Conservation (phyloP, 208 protist genomes). For the Crithidia brevicula region DNA sequence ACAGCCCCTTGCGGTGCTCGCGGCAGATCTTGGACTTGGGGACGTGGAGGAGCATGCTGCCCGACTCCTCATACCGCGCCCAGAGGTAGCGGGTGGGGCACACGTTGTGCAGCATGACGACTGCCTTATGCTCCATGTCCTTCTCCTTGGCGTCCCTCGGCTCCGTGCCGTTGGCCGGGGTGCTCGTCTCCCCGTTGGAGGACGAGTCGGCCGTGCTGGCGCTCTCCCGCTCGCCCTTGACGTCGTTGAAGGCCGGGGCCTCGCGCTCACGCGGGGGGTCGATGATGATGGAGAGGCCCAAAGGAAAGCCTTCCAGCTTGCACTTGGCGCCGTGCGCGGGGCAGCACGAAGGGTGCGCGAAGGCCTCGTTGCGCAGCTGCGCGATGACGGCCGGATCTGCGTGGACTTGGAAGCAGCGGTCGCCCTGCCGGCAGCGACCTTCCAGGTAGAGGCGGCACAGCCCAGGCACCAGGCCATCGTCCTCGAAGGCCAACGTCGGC, state of each 20-base stretch:
- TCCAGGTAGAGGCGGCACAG: slow-evolving; percentile 84
- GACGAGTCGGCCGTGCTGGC: slow-evolving; percentile 18
- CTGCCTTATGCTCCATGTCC: slow-evolving; percentile 19
- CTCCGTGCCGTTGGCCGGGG: slow-evolving; percentile 1
- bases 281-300: slow-evolving; percentile 74
- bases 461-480: slow-evolving; percentile 80
- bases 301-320: slow-evolving; percentile 67
- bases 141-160: slow-evolving; percentile 10
- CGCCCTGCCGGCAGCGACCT: slow-evolving; percentile 72
- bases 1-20: slow-evolving; percentile 78
- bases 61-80: slow-evolving; percentile 58
- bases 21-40: slow-evolving; percentile 69
- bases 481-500: slow-evolving; percentile 74
- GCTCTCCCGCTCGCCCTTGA: slow-evolving; percentile 20
- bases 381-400: slow-evolving; percentile 61
- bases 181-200: slow-evolving; percentile 27
- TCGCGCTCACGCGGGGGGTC: slow-evolving; percentile 33
- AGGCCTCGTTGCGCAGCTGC: slow-evolving; percentile 61
- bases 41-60: slow-evolving; percentile 51
- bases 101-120: slow-evolving; percentile 65
- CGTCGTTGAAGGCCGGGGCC: neutral
- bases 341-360: slow-evolving; percentile 74
- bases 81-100: slow-evolving; percentile 78
- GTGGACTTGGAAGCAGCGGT: slow-evolving; percentile 86
- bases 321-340: slow-evolving; percentile 72